Conservation (phyloP, 1,139 yeast species). For the Candida buenavistaensis region DNA sequence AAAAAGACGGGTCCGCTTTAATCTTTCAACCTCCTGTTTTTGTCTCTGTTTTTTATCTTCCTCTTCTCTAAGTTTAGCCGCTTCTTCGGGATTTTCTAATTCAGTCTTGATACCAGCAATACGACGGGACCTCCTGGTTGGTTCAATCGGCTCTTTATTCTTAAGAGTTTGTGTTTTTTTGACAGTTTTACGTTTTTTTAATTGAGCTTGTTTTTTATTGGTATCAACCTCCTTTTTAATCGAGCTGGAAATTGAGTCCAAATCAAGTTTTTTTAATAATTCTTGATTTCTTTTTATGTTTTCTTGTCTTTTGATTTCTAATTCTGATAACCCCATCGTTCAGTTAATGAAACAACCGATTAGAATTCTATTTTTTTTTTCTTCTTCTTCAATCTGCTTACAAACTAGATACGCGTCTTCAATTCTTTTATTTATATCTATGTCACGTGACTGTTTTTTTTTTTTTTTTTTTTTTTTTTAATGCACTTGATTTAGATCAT, state of each 20-base stretch:
- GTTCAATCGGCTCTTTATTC: conserved; percentile 31
- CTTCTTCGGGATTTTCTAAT: conserved; percentile 36
- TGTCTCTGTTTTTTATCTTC: conserved; percentile 35
- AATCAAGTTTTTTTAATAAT: conserved; percentile 36
- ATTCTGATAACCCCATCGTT: conserved; percentile 54
- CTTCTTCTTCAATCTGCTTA: too few relatives aligned
- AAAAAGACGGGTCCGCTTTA: conserved; percentile 54
- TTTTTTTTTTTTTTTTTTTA: too few relatives aligned
- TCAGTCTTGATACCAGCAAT: conserved; percentile 60
- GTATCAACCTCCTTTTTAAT: conserved; percentile 26
- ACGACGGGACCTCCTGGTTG: conserved; percentile 65
- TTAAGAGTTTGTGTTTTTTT: not conserved
- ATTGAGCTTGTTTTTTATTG: conserved; percentile 18
- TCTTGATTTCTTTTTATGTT: conserved; percentile 45
- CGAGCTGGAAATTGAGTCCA: conserved; percentile 34
- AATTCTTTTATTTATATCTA: too few relatives aligned
- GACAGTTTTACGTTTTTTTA: conserved; percentile 16
- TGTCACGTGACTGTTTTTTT: too few relatives aligned
- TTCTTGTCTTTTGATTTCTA: conserved; percentile 68
- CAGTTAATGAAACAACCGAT: too few relatives aligned
- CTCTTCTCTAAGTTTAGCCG: conserved; percentile 31
- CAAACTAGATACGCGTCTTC: too few relatives aligned
- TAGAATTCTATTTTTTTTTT: too few relatives aligned
- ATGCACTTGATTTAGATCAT: too few relatives aligned
- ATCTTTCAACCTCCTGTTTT: conserved; percentile 48